Base-by-base conservation (phyloP, 2,329 filamentous ascomycete species). In the Cladosporium oxysporum region DNA sequence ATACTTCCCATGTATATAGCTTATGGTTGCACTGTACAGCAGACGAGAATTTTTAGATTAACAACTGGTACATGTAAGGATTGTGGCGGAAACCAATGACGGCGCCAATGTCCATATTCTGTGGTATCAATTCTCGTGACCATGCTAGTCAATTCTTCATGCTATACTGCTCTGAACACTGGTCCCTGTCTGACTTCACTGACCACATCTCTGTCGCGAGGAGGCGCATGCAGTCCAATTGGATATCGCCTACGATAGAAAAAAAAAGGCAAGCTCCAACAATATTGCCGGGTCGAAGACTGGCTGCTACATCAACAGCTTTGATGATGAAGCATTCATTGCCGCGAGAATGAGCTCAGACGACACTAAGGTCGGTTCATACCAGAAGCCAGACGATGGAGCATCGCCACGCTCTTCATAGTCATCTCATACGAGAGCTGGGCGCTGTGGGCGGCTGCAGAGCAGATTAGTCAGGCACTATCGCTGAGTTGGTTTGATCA, bases 381-480 rank as follows among this genome's bases (percentile, higher is more conserved):
- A 21, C 63, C 52, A 55, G 57, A 41, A 23, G 57, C 63, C 55
- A 65, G 33, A 26, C 63, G 21, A 66, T 80, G 66, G 70, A 71
- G 47, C 69, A 72, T 72, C 16, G 69, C 68, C 8, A 74, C 61
- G n/a, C 66, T 69, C 66, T 69, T 69, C 64, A 69, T 68, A 1
- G 72, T 72, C 70, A 74, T 72, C 65, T 71, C 69, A 58, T 74
- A 74, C 2, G 69, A 68, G 29, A 70, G 37, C 49, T 71, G 69
- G 8, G 74, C 74, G 29, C 67, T 64, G 18, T 62, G 65, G 14
- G 74, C 74, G 21, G 72, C 72, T 44, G 33, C n/a, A 23, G 8
- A 33, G 11, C 21, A 3, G 2, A 21, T 5, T 12, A 11, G 29
- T 55, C 29, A 55, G 52, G 12, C 31, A 11, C 41, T 8, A 23